Evolutionary conservation across 305 asterid species (phyloP).

Genomic region (Caryopteris hybrid): DNA sequence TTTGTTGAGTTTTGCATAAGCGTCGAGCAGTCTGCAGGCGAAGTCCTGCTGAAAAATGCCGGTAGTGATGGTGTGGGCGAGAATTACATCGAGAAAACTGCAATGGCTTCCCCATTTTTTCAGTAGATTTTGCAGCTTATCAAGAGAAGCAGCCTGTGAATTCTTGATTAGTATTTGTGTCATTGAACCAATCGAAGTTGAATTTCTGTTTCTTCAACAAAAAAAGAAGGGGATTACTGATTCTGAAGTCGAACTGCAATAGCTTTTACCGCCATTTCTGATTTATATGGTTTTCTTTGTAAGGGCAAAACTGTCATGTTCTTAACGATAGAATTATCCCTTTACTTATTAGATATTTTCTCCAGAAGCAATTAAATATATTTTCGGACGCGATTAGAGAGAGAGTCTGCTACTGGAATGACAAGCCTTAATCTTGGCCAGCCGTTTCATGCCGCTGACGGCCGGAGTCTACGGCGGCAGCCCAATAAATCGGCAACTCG

Average conservation of each 20-base stretch:
- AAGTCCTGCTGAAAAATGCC: conserved; percentile 40
- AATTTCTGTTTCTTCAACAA: not conserved
- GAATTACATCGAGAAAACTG: conserved; percentile 44
- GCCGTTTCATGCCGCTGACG: conserved; percentile 23
- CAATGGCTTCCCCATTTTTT: conserved; percentile 32
- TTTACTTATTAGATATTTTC: not conserved
- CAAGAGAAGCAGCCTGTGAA: conserved; percentile 13
- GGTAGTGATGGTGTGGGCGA: conserved; percentile 31
- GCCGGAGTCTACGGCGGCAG: conserved; percentile 19
- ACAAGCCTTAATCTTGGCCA: conserved; percentile 28
- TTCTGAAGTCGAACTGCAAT: conserved; percentile 10
- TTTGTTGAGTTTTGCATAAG: conserved; percentile 39
- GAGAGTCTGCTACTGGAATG: conserved; percentile 26
- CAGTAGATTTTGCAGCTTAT: conserved; percentile 33
- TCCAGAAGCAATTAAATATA: too few relatives aligned
- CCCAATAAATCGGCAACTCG: conserved; percentile 15
- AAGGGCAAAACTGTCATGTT: conserved; percentile 24
- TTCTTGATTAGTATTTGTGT: conserved; percentile 17
- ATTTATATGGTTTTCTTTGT: not conserved
- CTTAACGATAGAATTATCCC: not conserved
- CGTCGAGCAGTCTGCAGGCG: conserved; percentile 48
- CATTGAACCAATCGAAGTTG: conserved; percentile 14
- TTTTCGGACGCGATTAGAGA: not conserved
- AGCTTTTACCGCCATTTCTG: conserved; percentile 22
- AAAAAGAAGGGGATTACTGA: not conserved